A percentile compares a stretch with the other conserved stretches of the same genome.
These are phyloP conservation scores for Tylopilus sp. DNA, from an alignment of 1,284 basidiomycete genomes.

Conservation along the genomic window DNA sequence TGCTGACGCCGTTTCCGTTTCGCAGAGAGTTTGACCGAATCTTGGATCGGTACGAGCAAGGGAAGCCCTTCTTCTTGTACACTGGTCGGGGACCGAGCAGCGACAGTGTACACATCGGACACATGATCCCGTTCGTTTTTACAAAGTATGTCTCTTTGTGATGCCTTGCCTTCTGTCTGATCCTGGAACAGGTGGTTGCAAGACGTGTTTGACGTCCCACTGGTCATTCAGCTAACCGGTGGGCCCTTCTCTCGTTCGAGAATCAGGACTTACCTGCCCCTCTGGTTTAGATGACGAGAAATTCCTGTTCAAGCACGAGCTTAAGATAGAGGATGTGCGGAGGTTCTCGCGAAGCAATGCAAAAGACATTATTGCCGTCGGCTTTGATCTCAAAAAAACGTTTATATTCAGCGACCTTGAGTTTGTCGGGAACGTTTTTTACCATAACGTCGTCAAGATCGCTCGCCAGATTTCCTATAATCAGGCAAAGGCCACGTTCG, in stretches of 20 bases:
- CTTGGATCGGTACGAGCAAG: conserved; percentile 92
- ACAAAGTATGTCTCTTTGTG: conserved; percentile 68
- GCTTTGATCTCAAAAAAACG: conserved; percentile 89
- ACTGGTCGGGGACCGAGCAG: conserved; percentile 96
- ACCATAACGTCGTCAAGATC: conserved; percentile 91
- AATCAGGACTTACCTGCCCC: background rate
- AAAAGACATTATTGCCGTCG: conserved; percentile 94
- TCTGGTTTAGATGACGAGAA: conserved; percentile 87
- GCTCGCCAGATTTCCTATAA: conserved; percentile 91
- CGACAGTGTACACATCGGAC: conserved; percentile 97
- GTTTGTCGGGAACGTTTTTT: conserved; percentile 89
- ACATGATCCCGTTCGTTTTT: conserved; percentile 97
- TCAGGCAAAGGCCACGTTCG: conserved; percentile 94
- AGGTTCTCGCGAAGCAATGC: conserved; percentile 86
- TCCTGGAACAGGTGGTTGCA: conserved; percentile 77
- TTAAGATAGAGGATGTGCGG: conserved; percentile 88
- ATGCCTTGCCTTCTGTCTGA: conserved; percentile 1
- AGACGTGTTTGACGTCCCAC: conserved; percentile 91
- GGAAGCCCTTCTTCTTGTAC: conserved; percentile 97
- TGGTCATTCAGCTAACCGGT: conserved; percentile 95
- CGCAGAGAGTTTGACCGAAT: conserved; percentile 89
- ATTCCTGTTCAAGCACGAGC: conserved; percentile 94
- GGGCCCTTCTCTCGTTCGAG: conserved; percentile 12
- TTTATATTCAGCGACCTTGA: conserved; percentile 96
- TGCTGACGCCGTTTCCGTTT: conserved; percentile 3